Base-by-base conservation (phyloP, 768 basidiomycete genomes). In the Tulasnella sp. region DNA sequence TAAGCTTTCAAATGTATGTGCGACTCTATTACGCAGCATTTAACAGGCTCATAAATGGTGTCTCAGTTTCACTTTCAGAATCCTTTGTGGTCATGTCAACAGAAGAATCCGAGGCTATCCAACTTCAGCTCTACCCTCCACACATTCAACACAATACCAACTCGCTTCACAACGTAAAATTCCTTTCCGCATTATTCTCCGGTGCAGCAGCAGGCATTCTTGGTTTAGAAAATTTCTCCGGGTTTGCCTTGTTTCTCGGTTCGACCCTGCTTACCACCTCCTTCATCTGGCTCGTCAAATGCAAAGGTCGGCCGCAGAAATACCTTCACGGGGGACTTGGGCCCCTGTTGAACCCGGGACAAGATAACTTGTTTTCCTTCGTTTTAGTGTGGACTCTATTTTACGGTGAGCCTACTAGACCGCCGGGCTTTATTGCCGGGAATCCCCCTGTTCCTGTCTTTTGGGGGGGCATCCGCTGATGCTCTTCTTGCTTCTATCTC, bases 351-450 rank as follows among this genome's bases (percentile, higher is more conserved):
- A 94, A 92, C 79, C 92, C 96, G 0, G 94, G 94, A 13, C 93
- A 95, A 84, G 96, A 98, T 84, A 96, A 95, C 80, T 86, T 91
- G 23, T 94, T 95, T 82, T 94, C 94, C 3, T 98, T 96, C 82
- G 88, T 98, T 78, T 88, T 98, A 39, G 91, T 93, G 29, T 98
- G 96, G 96, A 98, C 96, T 46, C 86, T 97, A 77, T 93, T 96
- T 83, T 97, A 93, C 83, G 96, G 93, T 94, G 81, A 79, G 92
- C 85, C 13, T 18, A 32, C 42, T 40, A 42, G 10, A 0, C 61
- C 61, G 32, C 61, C 61, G 26, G 61, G 61, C 61, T 35, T 67
- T 18, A 35, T 67, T 32, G 23, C 29, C 61, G 10, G 61, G 16
- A 32, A 32, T 67, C 61, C 32, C 57, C 61, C 32, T 67, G 61